These are phyloP conservation scores for Metschnikowia koreensis DNA, from an alignment of 805 yeast species.

Conservation along the genomic window DNA sequence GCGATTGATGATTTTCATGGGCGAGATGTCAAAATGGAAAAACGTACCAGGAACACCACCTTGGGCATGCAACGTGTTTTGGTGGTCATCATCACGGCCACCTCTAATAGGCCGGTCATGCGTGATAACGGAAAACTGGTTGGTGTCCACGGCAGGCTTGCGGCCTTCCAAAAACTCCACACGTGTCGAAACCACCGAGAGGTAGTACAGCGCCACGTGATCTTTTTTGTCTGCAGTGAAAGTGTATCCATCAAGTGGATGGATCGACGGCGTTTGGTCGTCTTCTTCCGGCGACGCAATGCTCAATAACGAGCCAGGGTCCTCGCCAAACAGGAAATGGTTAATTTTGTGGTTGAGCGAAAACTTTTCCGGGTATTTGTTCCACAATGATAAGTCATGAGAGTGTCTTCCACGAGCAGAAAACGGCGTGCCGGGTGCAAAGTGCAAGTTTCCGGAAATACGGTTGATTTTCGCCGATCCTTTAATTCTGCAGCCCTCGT, in stretches of 20 bases:
- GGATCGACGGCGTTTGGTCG: conserved; percentile 42
- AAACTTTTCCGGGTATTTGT: conserved; percentile 52
- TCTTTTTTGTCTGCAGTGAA: conserved; percentile 47
- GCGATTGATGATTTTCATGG: conserved; percentile 83
- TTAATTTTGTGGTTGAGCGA: conserved; percentile 76
- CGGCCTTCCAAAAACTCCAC: conserved; percentile 62
- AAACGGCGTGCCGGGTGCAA: conserved; percentile 89
- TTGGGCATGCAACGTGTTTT: conserved; percentile 71
- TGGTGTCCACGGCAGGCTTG: conserved; percentile 59
- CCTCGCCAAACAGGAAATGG: conserved; percentile 81
- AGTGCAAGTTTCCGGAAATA: conserved; percentile 87
- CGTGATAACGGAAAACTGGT: conserved; percentile 84
- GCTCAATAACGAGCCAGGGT: conserved; percentile 35
- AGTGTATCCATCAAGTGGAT: conserved; percentile 63
- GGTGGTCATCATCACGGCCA: conserved; percentile 90
- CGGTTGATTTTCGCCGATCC: conserved; percentile 81
- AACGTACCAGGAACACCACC: conserved; percentile 93
- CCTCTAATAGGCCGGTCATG: conserved; percentile 86
- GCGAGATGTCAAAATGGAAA: conserved; percentile 87
- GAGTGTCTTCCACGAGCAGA: conserved; percentile 61
- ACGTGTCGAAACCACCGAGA: conserved; percentile 88
- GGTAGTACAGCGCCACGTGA: conserved; percentile 70
- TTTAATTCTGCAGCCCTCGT: conserved; percentile 84
- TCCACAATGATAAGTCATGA: conserved; percentile 81
- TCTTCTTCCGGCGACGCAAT: conserved; percentile 20